Evolutionary conservation across 1,284 basidiomycete genomes (phyloP), one percentile per base, ranked within the genome.

Genomic region (Tremellales sp.): DNA sequence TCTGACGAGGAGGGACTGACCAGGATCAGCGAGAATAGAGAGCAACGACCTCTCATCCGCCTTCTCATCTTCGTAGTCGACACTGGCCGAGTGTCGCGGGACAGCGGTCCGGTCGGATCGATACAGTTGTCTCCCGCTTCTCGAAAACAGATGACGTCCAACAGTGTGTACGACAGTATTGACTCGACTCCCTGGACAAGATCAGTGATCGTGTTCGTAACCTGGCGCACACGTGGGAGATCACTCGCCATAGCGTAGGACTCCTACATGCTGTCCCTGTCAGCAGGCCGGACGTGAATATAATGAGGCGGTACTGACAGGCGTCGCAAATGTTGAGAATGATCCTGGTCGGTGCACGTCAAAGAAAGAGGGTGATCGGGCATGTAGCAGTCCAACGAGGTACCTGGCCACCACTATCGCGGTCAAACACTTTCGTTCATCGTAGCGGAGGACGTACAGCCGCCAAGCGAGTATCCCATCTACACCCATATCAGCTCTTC

Each of bases 51-150:
- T 76, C 2, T 84, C 86, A 40, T 76, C 58, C 25, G 62, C 80
- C n/a, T n/a, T n/a, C n/a, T n/a, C n/a, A n/a, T n/a, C n/a, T n/a
- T n/a, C n/a, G n/a, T n/a, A n/a, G n/a, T n/a, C n/a, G n/a, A n/a
- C n/a, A n/a, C n/a, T n/a, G n/a, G n/a, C n/a, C n/a, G 1, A 37
- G n/a, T n/a, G n/a, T n/a, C n/a, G n/a, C n/a, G n/a, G n/a, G n/a
- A n/a, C n/a, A n/a, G n/a, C n/a, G 26, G 86, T 91, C 53, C 80
- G 80, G 68, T 94, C 90, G 0, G 79, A 77, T 43, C 79, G 81
- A 65, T 83, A 89, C 51, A 91, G 82, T 57, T 91, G 89, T 56
- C 85, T 81, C 1, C 92, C 91, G 0, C 89, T 89, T 40, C 90
- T 77, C 6, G 86, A 87, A 25, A 94, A 78, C n/a, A 92, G 68